Conservation (phyloP, 371 early-diverging fungal species). For the Rhizomucor miehei region DNA sequence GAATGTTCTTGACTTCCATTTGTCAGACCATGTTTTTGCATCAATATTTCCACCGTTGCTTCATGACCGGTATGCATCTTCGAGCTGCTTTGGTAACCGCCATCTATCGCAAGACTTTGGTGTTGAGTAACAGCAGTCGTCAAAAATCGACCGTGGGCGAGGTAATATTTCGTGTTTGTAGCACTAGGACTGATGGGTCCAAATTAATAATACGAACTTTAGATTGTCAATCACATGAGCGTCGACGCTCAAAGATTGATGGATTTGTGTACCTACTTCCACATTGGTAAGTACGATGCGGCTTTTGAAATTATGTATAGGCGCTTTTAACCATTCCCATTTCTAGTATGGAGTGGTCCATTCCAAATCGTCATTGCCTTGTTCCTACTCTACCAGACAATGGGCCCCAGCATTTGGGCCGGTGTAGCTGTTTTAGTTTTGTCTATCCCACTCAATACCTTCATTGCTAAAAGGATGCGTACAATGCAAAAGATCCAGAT, state of each 20-base stretch:
- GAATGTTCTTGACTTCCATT: constrained; percentile 82
- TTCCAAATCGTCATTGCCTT: constrained; percentile 86
- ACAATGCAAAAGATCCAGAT: constrained; percentile 81
- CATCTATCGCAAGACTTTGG: constrained; percentile 85
- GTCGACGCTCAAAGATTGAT: constrained; percentile 83
- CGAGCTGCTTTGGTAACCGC: constrained; percentile 83
- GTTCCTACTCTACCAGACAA: constrained; percentile 73
- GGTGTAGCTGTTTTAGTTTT: constrained; percentile 85
- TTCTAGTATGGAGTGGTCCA: constrained; percentile 86
- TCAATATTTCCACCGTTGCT: constrained; percentile 86
- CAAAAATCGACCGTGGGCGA: constrained; percentile 82
- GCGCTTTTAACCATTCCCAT: not conserved
- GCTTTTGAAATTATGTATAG: not conserved
- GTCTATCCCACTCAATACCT: constrained; percentile 71
- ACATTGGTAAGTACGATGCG: constrained; percentile 47
- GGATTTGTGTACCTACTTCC: constrained; percentile 72
- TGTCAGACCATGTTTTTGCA: constrained; percentile 87
- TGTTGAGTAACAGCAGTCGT: constrained; percentile 77
- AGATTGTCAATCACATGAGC: constrained; percentile 91
- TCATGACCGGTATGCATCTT: constrained; percentile 77
- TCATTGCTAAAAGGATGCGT: constrained; percentile 62
- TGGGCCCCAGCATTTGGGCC: constrained; percentile 85
- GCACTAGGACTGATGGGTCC: too few species aligned
- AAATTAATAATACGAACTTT: not conserved
- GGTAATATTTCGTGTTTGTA: constrained; percentile 17